Conservation (phyloP, 2,329 filamentous ascomycete species). For the Apiospora phragmitis region DNA sequence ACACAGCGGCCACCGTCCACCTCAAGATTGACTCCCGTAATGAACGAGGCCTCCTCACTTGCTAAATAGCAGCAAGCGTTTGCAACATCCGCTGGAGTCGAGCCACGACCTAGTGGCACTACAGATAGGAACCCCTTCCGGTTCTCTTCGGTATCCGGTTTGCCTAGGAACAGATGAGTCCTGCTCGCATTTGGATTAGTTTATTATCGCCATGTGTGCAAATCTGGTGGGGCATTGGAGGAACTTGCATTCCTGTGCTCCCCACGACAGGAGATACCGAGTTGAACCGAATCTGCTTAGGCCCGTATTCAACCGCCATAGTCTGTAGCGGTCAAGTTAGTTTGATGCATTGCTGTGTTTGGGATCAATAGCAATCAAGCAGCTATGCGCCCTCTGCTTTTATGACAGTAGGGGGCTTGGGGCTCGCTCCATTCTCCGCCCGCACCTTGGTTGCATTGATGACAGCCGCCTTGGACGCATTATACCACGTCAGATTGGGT, state of each 20-base stretch:
- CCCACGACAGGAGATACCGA: conserved; percentile 69
- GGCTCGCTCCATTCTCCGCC: too few relatives aligned
- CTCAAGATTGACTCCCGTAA: conserved; percentile 71
- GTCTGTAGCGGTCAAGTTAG: conserved; percentile 24
- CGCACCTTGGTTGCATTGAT: conserved; percentile 53
- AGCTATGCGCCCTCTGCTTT: not conserved
- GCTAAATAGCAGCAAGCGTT: conserved; percentile 71
- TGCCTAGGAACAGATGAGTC: conserved; percentile 56
- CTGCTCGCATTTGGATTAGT: conserved; percentile 18
- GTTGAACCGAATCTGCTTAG: conserved; percentile 72
- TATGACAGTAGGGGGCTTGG: too few relatives aligned
- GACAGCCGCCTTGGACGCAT: conserved; percentile 67
- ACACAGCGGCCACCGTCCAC: conserved; percentile 41
- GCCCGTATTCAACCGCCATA: conserved; percentile 72
- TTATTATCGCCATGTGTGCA: not conserved
- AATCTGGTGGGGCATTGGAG: not conserved
- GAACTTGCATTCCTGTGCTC: conserved; percentile 58
- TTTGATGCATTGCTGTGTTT: not conserved
- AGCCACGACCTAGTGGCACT: conserved; percentile 55
- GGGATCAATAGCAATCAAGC: not conserved
- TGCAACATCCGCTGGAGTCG: conserved; percentile 65
- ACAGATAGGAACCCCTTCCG: conserved; percentile 54
- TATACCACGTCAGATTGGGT: conserved; percentile 68
- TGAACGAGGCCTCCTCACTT: conserved; percentile 70
- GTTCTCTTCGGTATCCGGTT: conserved; percentile 63